phyloP scores from a whole-genome alignment of 352 stramenopile genomes.

The Pythium chondricola region DNA sequence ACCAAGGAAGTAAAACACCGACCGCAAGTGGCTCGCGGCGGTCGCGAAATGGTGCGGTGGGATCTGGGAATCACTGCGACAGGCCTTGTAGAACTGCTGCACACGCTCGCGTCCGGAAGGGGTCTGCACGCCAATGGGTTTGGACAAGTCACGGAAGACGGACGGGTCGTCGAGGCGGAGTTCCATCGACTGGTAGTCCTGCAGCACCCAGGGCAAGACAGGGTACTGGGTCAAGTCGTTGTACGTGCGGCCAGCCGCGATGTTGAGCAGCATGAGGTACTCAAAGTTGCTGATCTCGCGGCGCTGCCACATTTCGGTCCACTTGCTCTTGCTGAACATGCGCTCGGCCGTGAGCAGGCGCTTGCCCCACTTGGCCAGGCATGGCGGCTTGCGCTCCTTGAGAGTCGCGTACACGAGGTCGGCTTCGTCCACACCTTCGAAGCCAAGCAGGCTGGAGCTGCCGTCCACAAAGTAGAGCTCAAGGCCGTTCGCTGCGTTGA shows the following conservation, averaged over 20 bases:
- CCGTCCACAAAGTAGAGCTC: conserved; percentile 86
- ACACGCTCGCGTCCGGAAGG: conserved; percentile 35
- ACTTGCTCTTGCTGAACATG: conserved; percentile 78
- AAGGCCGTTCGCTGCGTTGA: conserved; percentile 64
- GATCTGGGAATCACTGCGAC: conserved; percentile 38
- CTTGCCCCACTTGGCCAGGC: conserved; percentile 72
- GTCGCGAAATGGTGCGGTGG: conserved; percentile 73
- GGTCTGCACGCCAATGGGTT: conserved; percentile 93
- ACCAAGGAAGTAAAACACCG: conserved; percentile 71
- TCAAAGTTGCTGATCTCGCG: conserved; percentile 92
- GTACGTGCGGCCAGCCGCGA: conserved; percentile 93
- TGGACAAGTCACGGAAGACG: conserved; percentile 95
- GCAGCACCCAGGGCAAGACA: conserved; percentile 97
- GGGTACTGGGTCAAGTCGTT: conserved; percentile 98
- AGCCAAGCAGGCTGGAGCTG: conserved; percentile 69
- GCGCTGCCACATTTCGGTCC: conserved; percentile 84
- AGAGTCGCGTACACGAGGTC: conserved; percentile 77
- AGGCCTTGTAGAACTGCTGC: conserved; percentile 35
- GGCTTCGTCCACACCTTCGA: conserved; percentile 56
- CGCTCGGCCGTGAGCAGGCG: conserved; percentile 59
- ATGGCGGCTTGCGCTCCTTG: conserved; percentile 75
- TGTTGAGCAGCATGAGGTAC: conserved; percentile 96
- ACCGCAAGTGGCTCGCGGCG: conserved; percentile 63
- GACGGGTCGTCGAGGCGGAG: conserved; percentile 90
- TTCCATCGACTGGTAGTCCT: conserved; percentile 92